Conservation (phyloP, 768 basidiomycete genomes). For the Russula sp. region DNA sequence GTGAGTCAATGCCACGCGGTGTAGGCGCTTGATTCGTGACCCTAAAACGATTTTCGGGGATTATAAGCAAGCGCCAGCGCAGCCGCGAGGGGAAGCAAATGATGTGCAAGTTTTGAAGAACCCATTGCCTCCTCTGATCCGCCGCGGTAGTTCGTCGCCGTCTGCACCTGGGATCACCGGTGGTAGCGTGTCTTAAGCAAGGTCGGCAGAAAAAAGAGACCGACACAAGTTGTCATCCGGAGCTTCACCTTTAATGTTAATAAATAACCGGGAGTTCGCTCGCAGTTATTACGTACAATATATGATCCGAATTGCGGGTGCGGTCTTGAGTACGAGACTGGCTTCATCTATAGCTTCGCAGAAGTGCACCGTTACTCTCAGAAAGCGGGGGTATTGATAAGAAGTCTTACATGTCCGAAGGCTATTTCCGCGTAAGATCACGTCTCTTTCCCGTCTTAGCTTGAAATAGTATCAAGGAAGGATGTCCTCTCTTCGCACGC, state of each 20-base stretch:
- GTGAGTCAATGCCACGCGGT: neutral
- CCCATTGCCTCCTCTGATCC: neutral
- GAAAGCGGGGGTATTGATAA: too few relatives aligned
- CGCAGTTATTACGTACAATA: neutral
- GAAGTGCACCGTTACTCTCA: too few relatives aligned
- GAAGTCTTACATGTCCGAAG: too few relatives aligned
- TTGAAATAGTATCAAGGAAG: too few relatives aligned
- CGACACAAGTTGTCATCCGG: neutral
- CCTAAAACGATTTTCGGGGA: neutral
- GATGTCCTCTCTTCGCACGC: too few relatives aligned
- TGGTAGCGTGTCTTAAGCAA: neutral
- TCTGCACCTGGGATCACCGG: slow-evolving; percentile 1
- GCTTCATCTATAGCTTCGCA: neutral
- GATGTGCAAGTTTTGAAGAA: neutral
- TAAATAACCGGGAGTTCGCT: neutral
- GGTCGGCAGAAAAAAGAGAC: neutral
- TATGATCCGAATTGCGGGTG: neutral
- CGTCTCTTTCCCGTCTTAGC: too few relatives aligned
- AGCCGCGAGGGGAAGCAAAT: neutral
- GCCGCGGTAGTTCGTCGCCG: neutral
- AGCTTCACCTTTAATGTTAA: neutral
- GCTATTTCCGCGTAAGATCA: too few relatives aligned
- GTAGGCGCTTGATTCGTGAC: neutral
- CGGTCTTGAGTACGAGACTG: neutral
- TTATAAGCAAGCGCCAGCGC: neutral